Percentiles rank a stretch among this genome's conserved stretches.
phyloP scores from a whole-genome alignment of 2,329 filamentous ascomycete species.

The Cladosporium oxysporum region DNA sequence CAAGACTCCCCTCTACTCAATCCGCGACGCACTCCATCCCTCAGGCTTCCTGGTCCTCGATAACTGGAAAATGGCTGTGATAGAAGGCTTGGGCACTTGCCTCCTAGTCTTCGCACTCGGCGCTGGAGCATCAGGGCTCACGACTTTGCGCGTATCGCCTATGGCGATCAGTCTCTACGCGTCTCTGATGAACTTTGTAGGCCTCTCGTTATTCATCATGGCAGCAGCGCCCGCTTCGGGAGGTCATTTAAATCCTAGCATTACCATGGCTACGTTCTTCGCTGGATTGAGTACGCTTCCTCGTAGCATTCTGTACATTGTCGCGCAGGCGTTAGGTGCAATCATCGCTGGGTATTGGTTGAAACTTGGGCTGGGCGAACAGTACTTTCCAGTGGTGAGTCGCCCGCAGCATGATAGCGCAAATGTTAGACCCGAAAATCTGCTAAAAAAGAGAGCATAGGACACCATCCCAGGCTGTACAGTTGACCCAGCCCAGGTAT shows the following conservation, averaged over 20 bases:
- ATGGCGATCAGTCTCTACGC: slow-evolving; percentile 24
- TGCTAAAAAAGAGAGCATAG: neutral
- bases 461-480: slow-evolving; percentile 28
- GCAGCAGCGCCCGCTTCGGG: slow-evolving; percentile 52
- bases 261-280: slow-evolving; percentile 56
- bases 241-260: slow-evolving; percentile 56
- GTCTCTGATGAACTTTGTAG: slow-evolving; percentile 21
- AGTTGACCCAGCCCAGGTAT: slow-evolving; percentile 25
- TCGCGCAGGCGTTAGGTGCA: slow-evolving; percentile 49
- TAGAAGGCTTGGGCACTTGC: slow-evolving; percentile 30
- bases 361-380: slow-evolving; percentile 26
- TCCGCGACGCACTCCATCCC: slow-evolving; percentile 24
- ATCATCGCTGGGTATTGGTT: slow-evolving; percentile 30
- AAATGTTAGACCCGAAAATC: neutral
- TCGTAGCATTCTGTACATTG: slow-evolving; percentile 50
- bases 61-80: slow-evolving; percentile 28
- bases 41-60: slow-evolving; percentile 27
- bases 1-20: slow-evolving; percentile 25
- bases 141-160: slow-evolving; percentile 10
- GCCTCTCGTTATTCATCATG: slow-evolving; percentile 52
- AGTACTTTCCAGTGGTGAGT: slow-evolving; percentile 22
- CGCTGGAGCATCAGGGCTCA: slow-evolving; percentile 27
- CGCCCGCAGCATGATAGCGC: neutral
- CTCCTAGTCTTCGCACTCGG: slow-evolving; percentile 27
- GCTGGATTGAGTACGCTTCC: slow-evolving; percentile 53